Percentiles rank a stretch among this genome's conserved stretches.
phyloP scores from a whole-genome alignment of 345 rosid species.

The Populus euphratica region DNA sequence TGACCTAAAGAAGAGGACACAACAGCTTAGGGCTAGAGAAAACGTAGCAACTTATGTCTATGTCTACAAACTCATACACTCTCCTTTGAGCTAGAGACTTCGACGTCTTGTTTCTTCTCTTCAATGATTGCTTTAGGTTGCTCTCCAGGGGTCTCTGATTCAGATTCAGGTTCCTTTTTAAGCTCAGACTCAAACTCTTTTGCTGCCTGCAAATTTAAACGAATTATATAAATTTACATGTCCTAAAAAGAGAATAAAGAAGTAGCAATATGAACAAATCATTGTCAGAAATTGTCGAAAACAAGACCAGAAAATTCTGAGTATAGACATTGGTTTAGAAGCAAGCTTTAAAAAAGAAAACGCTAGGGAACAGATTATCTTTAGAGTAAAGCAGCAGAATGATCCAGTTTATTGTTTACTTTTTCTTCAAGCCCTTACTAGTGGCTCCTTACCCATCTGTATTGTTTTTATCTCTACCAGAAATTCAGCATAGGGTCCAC shows the following conservation, averaged over 20 bases:
- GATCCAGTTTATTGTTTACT: background rate
- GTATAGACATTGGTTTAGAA: background rate
- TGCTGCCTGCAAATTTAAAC: conserved; percentile 66
- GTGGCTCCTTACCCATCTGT: background rate
- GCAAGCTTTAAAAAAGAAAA: background rate
- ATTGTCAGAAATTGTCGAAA: background rate
- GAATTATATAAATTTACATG: background rate
- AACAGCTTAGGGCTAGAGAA: conserved; percentile 1
- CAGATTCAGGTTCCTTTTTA: conserved; percentile 68
- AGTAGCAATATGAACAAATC: background rate
- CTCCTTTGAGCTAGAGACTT: conserved; percentile 64
- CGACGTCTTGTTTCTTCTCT: conserved; percentile 43
- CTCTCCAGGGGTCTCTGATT: conserved; percentile 34
- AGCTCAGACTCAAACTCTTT: conserved; percentile 94
- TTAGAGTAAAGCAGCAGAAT: background rate
- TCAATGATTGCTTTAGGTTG: conserved; percentile 39
- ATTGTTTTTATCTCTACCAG: background rate
- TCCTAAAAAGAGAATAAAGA: background rate
- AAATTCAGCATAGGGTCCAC: background rate
- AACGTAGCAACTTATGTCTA: conserved; percentile 11
- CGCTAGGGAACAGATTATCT: background rate
- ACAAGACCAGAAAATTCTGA: background rate
- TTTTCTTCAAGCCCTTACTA: background rate
- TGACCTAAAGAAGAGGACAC: conserved; percentile 13
- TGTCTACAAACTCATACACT: conserved; percentile 45